These are phyloP conservation scores for Vigna reflexopilosa DNA, from an alignment of 306 rosid genomes.

Conservation along the genomic window DNA sequence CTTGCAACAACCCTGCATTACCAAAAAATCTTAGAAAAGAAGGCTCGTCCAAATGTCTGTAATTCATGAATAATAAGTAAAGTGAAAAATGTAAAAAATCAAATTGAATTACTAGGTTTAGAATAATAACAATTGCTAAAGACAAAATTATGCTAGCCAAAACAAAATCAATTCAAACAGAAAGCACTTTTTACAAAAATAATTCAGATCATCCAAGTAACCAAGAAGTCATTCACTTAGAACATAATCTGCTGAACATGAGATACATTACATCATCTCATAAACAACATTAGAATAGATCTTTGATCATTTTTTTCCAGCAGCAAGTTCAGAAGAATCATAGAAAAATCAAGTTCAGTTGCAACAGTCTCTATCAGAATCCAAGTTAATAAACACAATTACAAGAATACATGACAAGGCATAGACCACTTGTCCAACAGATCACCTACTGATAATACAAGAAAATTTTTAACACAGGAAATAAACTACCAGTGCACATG, in stretches of 20 bases:
- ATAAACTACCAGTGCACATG: slow-evolving; percentile 24
- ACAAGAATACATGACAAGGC: not conserved
- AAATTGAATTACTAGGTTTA: not conserved
- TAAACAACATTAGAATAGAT: slow-evolving; percentile 21
- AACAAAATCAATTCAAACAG: slow-evolving; percentile 5
- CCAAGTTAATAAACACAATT: slow-evolving; percentile 38
- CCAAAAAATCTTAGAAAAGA: not conserved
- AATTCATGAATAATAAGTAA: not conserved
- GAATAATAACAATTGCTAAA: not conserved
- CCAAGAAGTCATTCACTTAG: slow-evolving; percentile 17
- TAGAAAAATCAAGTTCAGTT: not conserved
- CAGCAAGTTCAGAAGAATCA: slow-evolving; percentile 35
- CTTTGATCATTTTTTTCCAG: slow-evolving; percentile 34
- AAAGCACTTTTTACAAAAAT: slow-evolving; percentile 18
- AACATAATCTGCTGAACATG: slow-evolving; percentile 27
- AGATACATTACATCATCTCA: slow-evolving; percentile 22
- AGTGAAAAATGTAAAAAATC: not conserved
- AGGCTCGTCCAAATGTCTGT: not conserved
- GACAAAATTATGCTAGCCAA: slow-evolving; percentile 13
- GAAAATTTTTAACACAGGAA: not conserved
- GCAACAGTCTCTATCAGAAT: slow-evolving; percentile 23
- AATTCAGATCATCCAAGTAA: slow-evolving; percentile 23
- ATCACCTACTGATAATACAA: slow-evolving; percentile 17
- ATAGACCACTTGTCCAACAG: not conserved
- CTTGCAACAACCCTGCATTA: slow-evolving; percentile 1